A percentile compares a stretch with the other conserved stretches of the same genome.
phyloP scores from a whole-genome alignment of 1,139 yeast genomes.

The Torulaspora pretoriensis region DNA sequence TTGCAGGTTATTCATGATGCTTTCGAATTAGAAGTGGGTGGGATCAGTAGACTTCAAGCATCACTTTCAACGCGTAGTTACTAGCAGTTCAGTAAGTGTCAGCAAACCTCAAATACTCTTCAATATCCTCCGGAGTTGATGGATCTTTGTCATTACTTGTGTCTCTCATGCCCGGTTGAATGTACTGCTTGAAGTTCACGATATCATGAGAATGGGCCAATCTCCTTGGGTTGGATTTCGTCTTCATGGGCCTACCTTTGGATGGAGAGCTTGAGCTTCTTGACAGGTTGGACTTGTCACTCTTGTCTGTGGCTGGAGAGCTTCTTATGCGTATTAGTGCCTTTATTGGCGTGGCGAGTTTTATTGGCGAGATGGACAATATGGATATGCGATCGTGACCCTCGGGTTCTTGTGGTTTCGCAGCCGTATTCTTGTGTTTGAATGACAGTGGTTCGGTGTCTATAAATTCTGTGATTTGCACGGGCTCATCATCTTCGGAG shows the following conservation, averaged over 20 bases:
- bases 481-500: conserved; percentile 20
- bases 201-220: conserved; percentile 15
- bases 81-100: conserved; percentile 10
- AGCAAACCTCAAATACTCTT: conserved; percentile 21
- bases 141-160: conserved; percentile 8
- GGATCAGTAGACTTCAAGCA: not conserved
- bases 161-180: conserved; percentile 7
- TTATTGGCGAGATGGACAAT: conserved; percentile 19
- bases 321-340: conserved; percentile 22
- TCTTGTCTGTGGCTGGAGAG: conserved; percentile 17
- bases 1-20: not conserved
- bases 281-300: not conserved
- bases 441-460: conserved; percentile 2
- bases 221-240: not conserved
- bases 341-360: conserved; percentile 25
- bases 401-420: conserved; percentile 1
- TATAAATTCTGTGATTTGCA: conserved; percentile 17
- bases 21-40: not conserved
- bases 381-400: conserved; percentile 8
- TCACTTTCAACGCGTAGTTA: conserved; percentile 6
- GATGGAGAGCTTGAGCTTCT: conserved; percentile 8
- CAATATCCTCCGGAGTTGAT: conserved; percentile 20
- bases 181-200: conserved; percentile 13
- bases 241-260: conserved; percentile 2
- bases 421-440: not conserved